Conservation (phyloP, 2,329 filamentous ascomycete species). For the Lasiodiplodia sp. region DNA sequence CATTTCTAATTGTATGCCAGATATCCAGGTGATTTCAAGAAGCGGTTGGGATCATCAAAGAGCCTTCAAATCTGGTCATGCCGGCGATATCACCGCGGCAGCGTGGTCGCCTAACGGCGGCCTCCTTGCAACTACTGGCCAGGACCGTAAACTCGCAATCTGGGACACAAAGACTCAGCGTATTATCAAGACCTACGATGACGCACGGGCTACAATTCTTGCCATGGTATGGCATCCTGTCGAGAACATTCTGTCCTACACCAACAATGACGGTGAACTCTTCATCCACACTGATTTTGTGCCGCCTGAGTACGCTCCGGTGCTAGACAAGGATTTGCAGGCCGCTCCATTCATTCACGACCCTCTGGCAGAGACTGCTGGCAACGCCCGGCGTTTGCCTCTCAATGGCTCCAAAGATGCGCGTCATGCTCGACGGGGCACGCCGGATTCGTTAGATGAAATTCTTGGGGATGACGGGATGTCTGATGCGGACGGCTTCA, state of each 20-base stretch:
- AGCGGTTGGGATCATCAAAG: slow-evolving; percentile 89
- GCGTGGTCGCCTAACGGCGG: slow-evolving; percentile 96
- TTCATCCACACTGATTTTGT: slow-evolving; percentile 82
- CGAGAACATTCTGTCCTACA: slow-evolving; percentile 88
- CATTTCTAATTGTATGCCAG: slow-evolving; percentile 41
- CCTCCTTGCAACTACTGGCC: slow-evolving; percentile 72
- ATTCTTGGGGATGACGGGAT: slow-evolving; percentile 72
- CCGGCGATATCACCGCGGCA: slow-evolving; percentile 82
- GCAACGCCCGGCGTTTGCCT: slow-evolving; percentile 63
- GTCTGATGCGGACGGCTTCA: slow-evolving; percentile 77
- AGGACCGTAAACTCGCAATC: slow-evolving; percentile 70
- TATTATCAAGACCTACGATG: slow-evolving; percentile 78
- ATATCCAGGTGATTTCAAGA: slow-evolving; percentile 87
- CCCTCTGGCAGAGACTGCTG: slow-evolving; percentile 72
- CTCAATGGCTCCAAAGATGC: slow-evolving; percentile 63
- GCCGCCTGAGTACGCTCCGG: slow-evolving; percentile 55
- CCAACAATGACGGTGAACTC: slow-evolving; percentile 89
- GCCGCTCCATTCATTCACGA: slow-evolving; percentile 88
- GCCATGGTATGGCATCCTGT: slow-evolving; percentile 90
- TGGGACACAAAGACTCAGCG: slow-evolving; percentile 93
- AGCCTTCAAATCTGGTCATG: slow-evolving; percentile 79
- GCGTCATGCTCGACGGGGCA: slow-evolving; percentile 64
- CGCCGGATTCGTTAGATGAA: slow-evolving; percentile 80
- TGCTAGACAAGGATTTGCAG: slow-evolving; percentile 66
- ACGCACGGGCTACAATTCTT: slow-evolving; percentile 75